phyloP scores from a whole-genome alignment of 495 filamentous ascomycete genomes.

The Penicillium cataractarum region DNA sequence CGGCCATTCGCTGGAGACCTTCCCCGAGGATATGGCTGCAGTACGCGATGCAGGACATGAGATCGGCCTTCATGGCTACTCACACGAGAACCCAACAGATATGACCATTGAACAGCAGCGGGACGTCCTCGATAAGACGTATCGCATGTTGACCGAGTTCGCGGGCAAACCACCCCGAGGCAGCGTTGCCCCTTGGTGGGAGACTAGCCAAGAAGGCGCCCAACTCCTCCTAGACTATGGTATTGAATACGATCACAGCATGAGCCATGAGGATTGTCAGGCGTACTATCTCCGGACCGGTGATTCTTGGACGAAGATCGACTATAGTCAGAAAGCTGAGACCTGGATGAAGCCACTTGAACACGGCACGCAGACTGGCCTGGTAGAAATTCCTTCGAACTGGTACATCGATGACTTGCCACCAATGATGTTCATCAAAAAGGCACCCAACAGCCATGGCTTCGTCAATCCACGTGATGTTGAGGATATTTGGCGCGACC shows the following conservation, averaged over 20 bases:
- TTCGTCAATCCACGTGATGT: constrained; percentile 62
- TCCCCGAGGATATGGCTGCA: constrained; percentile 73
- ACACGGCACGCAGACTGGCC: constrained; percentile 52
- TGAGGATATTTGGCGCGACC: constrained; percentile 61
- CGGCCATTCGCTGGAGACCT: constrained; percentile 76
- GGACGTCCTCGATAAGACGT: constrained; percentile 77
- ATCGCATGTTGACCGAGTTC: constrained; percentile 71
- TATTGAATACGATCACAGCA: constrained; percentile 70
- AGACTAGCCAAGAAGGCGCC: constrained; percentile 65
- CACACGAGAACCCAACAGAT: constrained; percentile 73
- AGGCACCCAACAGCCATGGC: constrained; percentile 57
- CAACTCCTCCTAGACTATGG: constrained; percentile 69
- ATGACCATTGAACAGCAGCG: constrained; percentile 80
- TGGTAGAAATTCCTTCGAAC: constrained; percentile 68
- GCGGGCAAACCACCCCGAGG: constrained; percentile 74
- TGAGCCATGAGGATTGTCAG: constrained; percentile 68
- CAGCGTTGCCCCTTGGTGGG: constrained; percentile 68
- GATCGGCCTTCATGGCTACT: constrained; percentile 75
- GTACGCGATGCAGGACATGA: constrained; percentile 77
- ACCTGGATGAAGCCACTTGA: constrained; percentile 68
- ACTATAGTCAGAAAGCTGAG: constrained; percentile 60
- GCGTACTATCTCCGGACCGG: constrained; percentile 64
- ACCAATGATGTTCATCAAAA: constrained; percentile 65
- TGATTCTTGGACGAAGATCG: constrained; percentile 63
- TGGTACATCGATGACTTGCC: constrained; percentile 71